Evolutionary conservation across 73 alveolate genomes (phyloP), one percentile per base, ranked within the genome.

Genomic region (Stentor coeruleus): DNA sequence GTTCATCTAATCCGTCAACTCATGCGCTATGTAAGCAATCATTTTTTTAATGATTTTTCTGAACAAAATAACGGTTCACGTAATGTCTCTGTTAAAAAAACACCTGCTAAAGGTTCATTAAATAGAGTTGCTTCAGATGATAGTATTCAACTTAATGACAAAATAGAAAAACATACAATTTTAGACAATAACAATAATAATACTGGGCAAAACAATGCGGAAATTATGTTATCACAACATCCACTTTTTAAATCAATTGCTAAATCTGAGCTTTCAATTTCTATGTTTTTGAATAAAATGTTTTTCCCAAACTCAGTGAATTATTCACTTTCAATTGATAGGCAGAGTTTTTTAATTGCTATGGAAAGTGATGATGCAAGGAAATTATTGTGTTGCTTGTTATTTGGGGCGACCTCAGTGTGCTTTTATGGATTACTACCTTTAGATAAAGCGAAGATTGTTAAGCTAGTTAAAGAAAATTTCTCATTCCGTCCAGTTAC

Each of bases 381-480:
- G 37, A 66, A 66, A 40, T 15, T 66, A 26, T 66, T 66, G 39
- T 20, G 20, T 31, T 66, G 79, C 33, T 66, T 66, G 33, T 33
- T 66, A 26, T 66, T 66, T 26, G 79, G 49, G 11, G n/a, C 79
- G 11, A 26, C n/a, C n/a, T 66, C 79, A 28, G 79, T 31, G 11
- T 66, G 79, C 2, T 66, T 66, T 2, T 20, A 26, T 26, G 39
- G 39, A 1, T 31, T 66, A 1, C n/a, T 31, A 26, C 36, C 42
- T 40, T 11, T 20, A 66, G 79, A 66, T 33, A 66, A 66, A 66
- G 79, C 79, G 11, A 26, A 20, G 20, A 40, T 66, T 15, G 79
- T 66, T 20, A 33, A 66, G 2, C 79, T 66, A 20, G 11, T 66
- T 26, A 20, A 66, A 33, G 39, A 66, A 66, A 66, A 66, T 40